A percentile compares a stretch with the other conserved stretches of the same genome.
Conservation (phyloP, 768 basidiomycete species). For the Galerina marginata region DNA sequence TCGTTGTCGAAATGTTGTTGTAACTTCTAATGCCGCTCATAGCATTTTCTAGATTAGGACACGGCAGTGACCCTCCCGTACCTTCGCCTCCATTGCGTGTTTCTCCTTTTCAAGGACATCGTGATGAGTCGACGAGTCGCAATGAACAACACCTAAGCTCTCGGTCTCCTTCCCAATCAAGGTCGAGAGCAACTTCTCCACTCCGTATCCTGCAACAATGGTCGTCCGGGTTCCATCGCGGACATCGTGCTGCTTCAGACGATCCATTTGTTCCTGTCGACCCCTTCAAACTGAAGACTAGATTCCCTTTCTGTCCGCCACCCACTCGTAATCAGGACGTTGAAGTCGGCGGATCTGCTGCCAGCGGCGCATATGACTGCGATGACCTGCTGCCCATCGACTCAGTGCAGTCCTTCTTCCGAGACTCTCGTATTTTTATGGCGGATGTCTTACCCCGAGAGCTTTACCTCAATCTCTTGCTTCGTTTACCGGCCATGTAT, state of each 20-base stretch:
- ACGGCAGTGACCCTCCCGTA: conserved; percentile 39
- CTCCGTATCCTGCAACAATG: conserved; percentile 62
- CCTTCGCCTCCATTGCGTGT: conserved; percentile 39
- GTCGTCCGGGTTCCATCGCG: conserved; percentile 52
- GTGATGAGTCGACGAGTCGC: conserved; percentile 4
- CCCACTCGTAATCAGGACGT: conserved; percentile 38
- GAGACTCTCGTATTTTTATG: conserved; percentile 32
- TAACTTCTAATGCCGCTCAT: not conserved
- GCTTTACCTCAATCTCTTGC: conserved; percentile 53
- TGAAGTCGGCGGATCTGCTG: conserved; percentile 27
- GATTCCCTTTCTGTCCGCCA: conserved; percentile 22
- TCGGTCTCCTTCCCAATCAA: conserved; percentile 47
- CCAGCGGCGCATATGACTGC: conserved; percentile 32
- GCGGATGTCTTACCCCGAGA: conserved; percentile 47
- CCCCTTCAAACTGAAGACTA: conserved; percentile 48
- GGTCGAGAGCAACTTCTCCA: conserved; percentile 63
- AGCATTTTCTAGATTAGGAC: conserved; percentile 36
- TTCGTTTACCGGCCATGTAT: conserved; percentile 79
- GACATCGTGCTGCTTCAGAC: conserved; percentile 39
- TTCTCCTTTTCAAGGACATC: conserved; percentile 27
- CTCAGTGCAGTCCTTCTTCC: conserved; percentile 23
- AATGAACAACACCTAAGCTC: conserved; percentile 25
- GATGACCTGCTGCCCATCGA: conserved; percentile 33
- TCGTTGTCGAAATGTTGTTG: not conserved
- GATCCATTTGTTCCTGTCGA: conserved; percentile 63